These are phyloP conservation scores for Cicer yamashitae DNA, from an alignment of 306 rosid species.

Conservation along the genomic window DNA sequence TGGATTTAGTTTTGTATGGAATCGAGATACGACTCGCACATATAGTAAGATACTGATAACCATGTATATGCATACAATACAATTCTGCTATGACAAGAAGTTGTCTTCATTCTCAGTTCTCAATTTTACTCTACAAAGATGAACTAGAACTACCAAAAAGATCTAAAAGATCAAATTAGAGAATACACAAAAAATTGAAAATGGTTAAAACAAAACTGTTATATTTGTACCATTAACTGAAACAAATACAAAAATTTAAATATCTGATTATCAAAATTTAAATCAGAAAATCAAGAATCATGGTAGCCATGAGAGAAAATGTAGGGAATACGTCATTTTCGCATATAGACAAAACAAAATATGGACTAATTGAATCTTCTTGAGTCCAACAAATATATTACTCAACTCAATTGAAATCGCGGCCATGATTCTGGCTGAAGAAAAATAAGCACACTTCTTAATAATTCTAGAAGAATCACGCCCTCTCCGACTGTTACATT, in stretches of 20 bases:
- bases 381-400: background rate
- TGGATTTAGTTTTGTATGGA: too few species aligned
- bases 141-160: conserved; percentile 13
- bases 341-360: background rate
- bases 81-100: background rate
- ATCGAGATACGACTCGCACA: too few species aligned
- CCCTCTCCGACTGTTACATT: background rate
- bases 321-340: background rate
- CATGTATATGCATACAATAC: background rate
- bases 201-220: background rate
- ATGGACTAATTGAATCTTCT: background rate
- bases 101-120: background rate
- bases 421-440: conserved; percentile 4
- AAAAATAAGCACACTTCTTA: background rate
- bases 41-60: too few species aligned
- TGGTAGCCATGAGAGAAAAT: conserved; percentile 2
- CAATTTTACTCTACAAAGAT: conserved; percentile 20
- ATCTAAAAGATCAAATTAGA: conserved; percentile 16
- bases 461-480: conserved; percentile 16
- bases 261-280: background rate
- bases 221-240: background rate
- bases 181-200: background rate
- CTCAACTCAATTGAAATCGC: background rate
- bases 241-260: background rate
- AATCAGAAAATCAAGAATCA: conserved; percentile 19